Base-by-base conservation (phyloP, 2,329 filamentous ascomycete genomes). In the Pseudogymnoascus sp. region DNA sequence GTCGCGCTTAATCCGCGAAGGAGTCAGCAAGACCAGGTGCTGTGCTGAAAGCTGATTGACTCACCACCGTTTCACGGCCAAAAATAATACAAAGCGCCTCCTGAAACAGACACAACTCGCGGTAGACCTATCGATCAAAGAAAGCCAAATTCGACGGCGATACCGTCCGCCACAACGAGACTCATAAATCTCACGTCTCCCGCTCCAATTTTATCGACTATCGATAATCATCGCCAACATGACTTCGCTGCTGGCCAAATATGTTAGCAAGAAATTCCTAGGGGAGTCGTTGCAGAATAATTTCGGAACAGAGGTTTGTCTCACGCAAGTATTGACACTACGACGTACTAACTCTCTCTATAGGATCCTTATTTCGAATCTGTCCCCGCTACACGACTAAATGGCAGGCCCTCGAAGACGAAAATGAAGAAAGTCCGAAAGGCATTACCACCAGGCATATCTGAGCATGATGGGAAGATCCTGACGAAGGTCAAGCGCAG, bases 281-380 rank as follows among this genome's bases (percentile, higher is more conserved):
- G 80, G 81, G 46, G 85, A 87, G 72, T 78, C 77, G 12, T 65
- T 82, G 5, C 73, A 80, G 64, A 87, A 87, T 70, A 84, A 84
- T 66, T 84, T 84, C 67, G 84, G 84, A 63, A 77, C 77, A 68
- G 82, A 82, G 72, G 71, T 42, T 74, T 73, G 68, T 73, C 68
- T 61, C 69, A 74, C 62, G 67, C 75, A 72, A 37, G 74, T 75
- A 61, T 64, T 66, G 56, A 68, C 65, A 46, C 28, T 59, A 31
- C 59, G 61, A 63, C 8, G 9, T 56, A 7, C 62, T 68, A 62
- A 67, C 42, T 56, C 59, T 56, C 59, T 23, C 43, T 43, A 11
- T 70, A 97, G 90, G 93, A 97, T 73, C 92, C 93, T 5, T 96
- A 92, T 78, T 96, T 93, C 71, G 91, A 96, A 74, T 82, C 86